A percentile compares a stretch with the other conserved stretches of the same genome.
Conservation (phyloP, 2,329 filamentous ascomycete species). For the Podosphaera xanthii region DNA sequence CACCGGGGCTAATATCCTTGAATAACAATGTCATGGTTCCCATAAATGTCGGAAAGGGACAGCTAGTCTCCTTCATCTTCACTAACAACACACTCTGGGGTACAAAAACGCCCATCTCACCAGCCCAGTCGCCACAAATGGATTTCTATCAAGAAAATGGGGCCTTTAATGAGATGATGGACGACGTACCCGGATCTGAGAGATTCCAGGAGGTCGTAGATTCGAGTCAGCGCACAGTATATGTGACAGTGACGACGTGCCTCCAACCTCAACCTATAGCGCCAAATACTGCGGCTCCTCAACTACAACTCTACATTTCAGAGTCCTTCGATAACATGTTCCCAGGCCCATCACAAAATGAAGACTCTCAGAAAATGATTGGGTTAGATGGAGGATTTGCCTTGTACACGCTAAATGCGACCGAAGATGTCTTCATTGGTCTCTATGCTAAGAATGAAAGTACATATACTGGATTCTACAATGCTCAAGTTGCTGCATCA, state of each 20-base stretch:
- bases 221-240: constrained; percentile 24
- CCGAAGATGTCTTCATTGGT: constrained; percentile 50
- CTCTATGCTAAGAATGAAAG: constrained; percentile 42
- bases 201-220: constrained; percentile 2
- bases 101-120: constrained; percentile 17
- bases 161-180: constrained; percentile 4
- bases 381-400: constrained; percentile 12
- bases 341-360: constrained; percentile 31
- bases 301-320: constrained; percentile 61
- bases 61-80: constrained; percentile 41
- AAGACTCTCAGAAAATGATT: constrained; percentile 8
- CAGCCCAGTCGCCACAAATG: constrained; percentile 17
- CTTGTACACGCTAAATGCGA: constrained; percentile 35
- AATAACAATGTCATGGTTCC: constrained; percentile 41
- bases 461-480: constrained; percentile 39
- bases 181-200: constrained; percentile 4
- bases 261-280: constrained; percentile 33
- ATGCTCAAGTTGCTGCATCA: constrained; percentile 62
- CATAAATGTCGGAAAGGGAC: constrained; percentile 38
- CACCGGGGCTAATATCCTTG: constrained; percentile 24
- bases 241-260: constrained; percentile 73
- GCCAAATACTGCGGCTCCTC: constrained; percentile 19
- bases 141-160: constrained; percentile 5
- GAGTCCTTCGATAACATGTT: constrained; percentile 35
- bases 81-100: constrained; percentile 29